Evolutionary conservation across 1,284 basidiomycete species (phyloP), one percentile per base, ranked within the genome.

Genomic region (Mixia osmundae): DNA sequence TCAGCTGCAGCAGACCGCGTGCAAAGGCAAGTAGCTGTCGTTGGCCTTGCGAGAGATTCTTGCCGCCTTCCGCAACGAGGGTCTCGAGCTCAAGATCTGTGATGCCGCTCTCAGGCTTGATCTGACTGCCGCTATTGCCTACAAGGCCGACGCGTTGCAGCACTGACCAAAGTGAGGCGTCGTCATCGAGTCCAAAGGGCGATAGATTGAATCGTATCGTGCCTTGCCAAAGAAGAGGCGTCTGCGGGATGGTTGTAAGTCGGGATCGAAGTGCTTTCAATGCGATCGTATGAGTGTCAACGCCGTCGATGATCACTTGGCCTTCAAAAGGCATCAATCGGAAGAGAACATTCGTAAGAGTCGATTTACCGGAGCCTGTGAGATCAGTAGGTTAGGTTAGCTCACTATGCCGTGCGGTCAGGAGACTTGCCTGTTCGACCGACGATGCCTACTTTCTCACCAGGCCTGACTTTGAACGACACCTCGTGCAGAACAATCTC

Each of bases 11-110:
- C 35, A 67, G 50, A 3, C 64, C 65, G 12, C 65, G 54, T 1
- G 65, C 65, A 12, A 67, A 54, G 3, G 64, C 63, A 0, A 67
- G 53, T 1, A 67, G 57, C 48, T 67, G 65, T 16, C 63, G 52
- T 47, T 67, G 64, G 7, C 50, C 50, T n/a, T 62, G 54, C 8
- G 52, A 56, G 47, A 61, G 62, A 54, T 66, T 58, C 25, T 53
- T 54, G 10, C 57, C 59, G 14, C 64, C 64, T 28, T 28, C 35
- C 9, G 35, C 14, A 5, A 36, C 36, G n/a, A n/a, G n/a, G n/a
- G n/a, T n/a, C 16, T 20, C 15, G 5, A 25, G 6, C 8, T 44
- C 45, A 14, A 38, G 37, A 10, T 32, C 33, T 8, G 45, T 37
- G 16, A 46, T 47, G 10, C 37, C 45, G 11, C 24, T 36, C 4